Base-by-base conservation (phyloP, 177 flowering plant genomes). In the Vitis hybrid region DNA sequence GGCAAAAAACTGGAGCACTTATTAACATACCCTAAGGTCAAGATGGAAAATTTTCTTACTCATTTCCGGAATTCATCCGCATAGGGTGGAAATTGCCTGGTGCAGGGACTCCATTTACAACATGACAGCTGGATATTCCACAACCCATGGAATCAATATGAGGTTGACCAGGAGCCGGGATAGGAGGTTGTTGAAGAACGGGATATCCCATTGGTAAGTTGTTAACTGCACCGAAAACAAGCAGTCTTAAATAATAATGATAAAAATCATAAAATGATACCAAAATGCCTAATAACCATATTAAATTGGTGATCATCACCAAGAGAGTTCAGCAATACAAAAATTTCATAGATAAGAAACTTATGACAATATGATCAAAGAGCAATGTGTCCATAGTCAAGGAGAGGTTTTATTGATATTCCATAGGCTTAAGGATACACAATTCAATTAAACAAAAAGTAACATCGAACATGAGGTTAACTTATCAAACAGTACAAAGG, bases 101-200 rank as follows among this genome's bases (percentile, higher is more conserved):
- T 63, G 98, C 98, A 74, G 99, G 98, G 61, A 95, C 91, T 62
- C 99, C 99, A 87, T 93, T 91, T 22, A 93, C 99, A 69, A 89
- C 88, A 76, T 93, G 98, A 77, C 90, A 90, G 80, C 84, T 87
- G 53, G 97, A 88, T 45, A 90, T 78, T 59, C 94, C 89, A 81
- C 87, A 75, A 57, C 86, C 88, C 91, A 90, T 87, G 48, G 96
- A 66, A 76, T 93, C 92, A 21, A 93, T 75, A 84, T 93, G 98
- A 48, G 90, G 94, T 68, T 90, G 98, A 57, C 99, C 94, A n/a
- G 97, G 68, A 52, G 84, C 90, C 65, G 87, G 79, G 22, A 91
- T 83, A 53, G 86, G 87, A 65, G 92, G 94, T 69, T 84, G 98
- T 72, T 83, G 98, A 22, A 91, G 73, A 50, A 93, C 91, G 16